Base-by-base conservation (phyloP, 345 rosid species). In the Lumnitzera littorea region DNA sequence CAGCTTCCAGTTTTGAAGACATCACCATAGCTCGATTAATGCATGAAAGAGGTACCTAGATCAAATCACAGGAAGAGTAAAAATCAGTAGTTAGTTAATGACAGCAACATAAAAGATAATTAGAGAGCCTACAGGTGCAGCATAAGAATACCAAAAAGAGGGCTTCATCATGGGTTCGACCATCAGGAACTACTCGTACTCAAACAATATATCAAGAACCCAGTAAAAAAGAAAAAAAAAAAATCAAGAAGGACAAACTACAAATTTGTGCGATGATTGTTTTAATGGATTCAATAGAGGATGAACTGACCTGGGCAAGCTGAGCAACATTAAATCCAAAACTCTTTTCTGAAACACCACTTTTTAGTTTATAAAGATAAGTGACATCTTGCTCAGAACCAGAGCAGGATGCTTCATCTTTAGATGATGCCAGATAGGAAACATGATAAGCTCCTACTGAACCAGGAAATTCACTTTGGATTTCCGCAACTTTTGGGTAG, bases 321-420 rank as follows among this genome's bases (percentile, higher is more conserved):
- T 82, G 80, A 15, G 97, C 97, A 65, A 92, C 97, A 69, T 85
- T 92, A 69, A 89, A 83, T 57, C 95, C 97, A 46, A 89, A 92
- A 77, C 98, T 92, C 72, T 81, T 80, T 60, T 75, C 87, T 48
- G 90, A 84, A 72, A 92, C 79, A 74, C 98, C 95, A 46, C 81
- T 75, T 56, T 73, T 90, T 66, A 92, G 88, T 81, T 86, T 92
- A 74, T 89, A 92, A 20, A 92, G 81, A 76, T 89, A 92, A 53
- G 94, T 89, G 61, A 89, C 85, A 71, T 83, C 87, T 66, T 72
- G 74, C 71, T 70, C 78, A 62, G 67, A 77, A 36, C 62, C 51
- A 5, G 65, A 67, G 46, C 65, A 75, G 15, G n/a, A 15, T 6
- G 62, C 57, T 20, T 24, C 61, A 48, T 63, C 74, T 41, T 74